Conservation (phyloP, 2,329 filamentous ascomycete species). For the Tolypocladium tundrense region DNA sequence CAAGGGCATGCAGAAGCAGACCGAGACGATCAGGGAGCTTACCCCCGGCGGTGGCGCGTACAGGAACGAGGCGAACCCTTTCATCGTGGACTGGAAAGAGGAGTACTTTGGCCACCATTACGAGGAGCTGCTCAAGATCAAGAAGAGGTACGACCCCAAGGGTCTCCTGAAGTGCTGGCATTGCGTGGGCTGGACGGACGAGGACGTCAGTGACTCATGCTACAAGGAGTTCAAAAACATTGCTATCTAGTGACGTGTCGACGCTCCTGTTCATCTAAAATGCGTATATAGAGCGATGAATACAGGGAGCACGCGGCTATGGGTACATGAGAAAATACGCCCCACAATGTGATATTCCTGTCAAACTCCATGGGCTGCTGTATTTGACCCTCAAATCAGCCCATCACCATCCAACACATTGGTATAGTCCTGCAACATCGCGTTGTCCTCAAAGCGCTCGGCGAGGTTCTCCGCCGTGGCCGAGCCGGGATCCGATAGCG, state of each 20-base stretch:
- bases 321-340: too few relatives aligned
- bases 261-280: background rate
- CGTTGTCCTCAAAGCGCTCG: conserved; percentile 20
- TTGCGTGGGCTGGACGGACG: conserved; percentile 5
- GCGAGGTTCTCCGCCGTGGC: conserved; percentile 24
- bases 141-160: conserved; percentile 34
- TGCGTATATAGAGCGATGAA: too few relatives aligned
- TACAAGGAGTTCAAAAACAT: background rate
- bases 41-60: conserved; percentile 13
- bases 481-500: conserved; percentile 20
- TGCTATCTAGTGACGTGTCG: background rate
- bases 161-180: conserved; percentile 21
- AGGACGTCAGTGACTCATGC: background rate
- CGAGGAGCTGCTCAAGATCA: conserved; percentile 25
- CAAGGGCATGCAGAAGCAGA: conserved; percentile 9
- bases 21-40: conserved; percentile 3
- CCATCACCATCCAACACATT: conserved; percentile 6
- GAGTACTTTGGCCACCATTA: conserved; percentile 19
- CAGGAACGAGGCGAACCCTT: conserved; percentile 18
- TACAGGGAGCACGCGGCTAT: too few relatives aligned
- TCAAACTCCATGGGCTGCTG: too few relatives aligned
- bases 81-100: conserved; percentile 13
- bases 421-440: conserved; percentile 22
- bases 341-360: too few relatives aligned
- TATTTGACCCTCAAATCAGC: background rate